Conservation (phyloP, 2,329 filamentous ascomycete species). For the Aspergillus udagawae region DNA sequence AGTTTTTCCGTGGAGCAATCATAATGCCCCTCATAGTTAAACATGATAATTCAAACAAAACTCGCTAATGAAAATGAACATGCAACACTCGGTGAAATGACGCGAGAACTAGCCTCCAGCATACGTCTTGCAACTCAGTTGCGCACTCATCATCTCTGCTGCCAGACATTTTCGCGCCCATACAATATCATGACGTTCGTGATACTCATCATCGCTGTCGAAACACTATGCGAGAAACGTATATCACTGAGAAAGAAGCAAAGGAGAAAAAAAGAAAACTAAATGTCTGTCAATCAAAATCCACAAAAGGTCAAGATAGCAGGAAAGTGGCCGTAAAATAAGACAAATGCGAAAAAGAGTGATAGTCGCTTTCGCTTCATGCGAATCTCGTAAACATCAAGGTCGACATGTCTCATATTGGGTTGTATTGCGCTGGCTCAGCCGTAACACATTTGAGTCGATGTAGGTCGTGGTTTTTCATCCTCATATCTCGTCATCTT, state of each 20-base stretch:
- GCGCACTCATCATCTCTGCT: slow-evolving; percentile 19
- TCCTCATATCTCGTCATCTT: slow-evolving; percentile 34
- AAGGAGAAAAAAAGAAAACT: slow-evolving; percentile 21
- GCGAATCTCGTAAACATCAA: slow-evolving; percentile 22
- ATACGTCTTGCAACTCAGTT: slow-evolving; percentile 21
- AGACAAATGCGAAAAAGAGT: slow-evolving; percentile 17
- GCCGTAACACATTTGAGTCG: slow-evolving; percentile 21
- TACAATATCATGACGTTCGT: slow-evolving; percentile 41
- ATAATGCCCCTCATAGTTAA: not conserved
- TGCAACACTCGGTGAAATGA: slow-evolving; percentile 15
- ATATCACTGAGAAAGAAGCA: slow-evolving; percentile 32
- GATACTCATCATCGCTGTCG: slow-evolving; percentile 38
- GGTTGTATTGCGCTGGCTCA: slow-evolving; percentile 21
- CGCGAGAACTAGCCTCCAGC: slow-evolving; percentile 21
- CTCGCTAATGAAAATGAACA: slow-evolving; percentile 17
- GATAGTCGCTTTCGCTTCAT: slow-evolving; percentile 18
- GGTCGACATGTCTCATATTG: slow-evolving; percentile 28
- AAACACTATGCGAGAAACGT: slow-evolving; percentile 36
- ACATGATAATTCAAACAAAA: slow-evolving; percentile 8
- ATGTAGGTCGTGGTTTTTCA: slow-evolving; percentile 7
- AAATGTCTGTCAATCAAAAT: slow-evolving; percentile 17
- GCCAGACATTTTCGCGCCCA: slow-evolving; percentile 26
- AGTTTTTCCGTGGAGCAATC: not conserved
- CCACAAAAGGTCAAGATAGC: slow-evolving; percentile 6
- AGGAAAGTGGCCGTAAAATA: slow-evolving; percentile 6